Percentiles rank a stretch among this genome's conserved stretches.
phyloP scores from a whole-genome alignment of 2,329 filamentous ascomycete genomes.

The Myotisia sp. region DNA sequence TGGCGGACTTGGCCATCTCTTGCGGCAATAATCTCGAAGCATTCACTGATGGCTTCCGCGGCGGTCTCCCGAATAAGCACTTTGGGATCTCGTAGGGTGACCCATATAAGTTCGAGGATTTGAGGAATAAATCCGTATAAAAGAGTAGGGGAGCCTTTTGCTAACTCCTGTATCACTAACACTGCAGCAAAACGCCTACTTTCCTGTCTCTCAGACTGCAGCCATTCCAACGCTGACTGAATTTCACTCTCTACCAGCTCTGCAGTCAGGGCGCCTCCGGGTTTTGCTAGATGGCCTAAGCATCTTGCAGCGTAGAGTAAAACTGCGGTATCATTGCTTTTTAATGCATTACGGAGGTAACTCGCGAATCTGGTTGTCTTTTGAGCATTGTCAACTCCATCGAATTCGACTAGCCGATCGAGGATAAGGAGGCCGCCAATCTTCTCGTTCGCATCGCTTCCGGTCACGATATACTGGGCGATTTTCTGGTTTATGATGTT shows the following conservation, averaged over 20 bases:
- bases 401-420: slow-evolving; percentile 87
- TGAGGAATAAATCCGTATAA: slow-evolving; percentile 93
- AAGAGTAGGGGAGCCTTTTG: slow-evolving; percentile 81
- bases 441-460: slow-evolving; percentile 72
- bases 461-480: slow-evolving; percentile 63
- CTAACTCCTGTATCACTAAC: slow-evolving; percentile 76
- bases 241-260: slow-evolving; percentile 95
- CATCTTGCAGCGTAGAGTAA: slow-evolving; percentile 84
- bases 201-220: slow-evolving; percentile 88
- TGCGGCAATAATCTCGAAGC: slow-evolving; percentile 88
- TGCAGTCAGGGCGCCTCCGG: slow-evolving; percentile 83
- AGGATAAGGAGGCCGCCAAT: slow-evolving; percentile 85
- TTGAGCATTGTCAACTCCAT: slow-evolving; percentile 79
- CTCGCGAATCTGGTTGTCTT: slow-evolving; percentile 92
- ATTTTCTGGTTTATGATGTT: slow-evolving; percentile 52
- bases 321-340: slow-evolving; percentile 78
- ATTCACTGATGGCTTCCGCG: slow-evolving; percentile 83
- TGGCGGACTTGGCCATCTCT: slow-evolving; percentile 78
- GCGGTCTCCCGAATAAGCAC: slow-evolving; percentile 85
- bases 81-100: slow-evolving; percentile 75
- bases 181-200: slow-evolving; percentile 87
- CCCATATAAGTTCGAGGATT: slow-evolving; percentile 93
- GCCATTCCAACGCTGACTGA: slow-evolving; percentile 89
- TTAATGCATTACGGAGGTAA: slow-evolving; percentile 72
- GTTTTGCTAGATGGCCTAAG: slow-evolving; percentile 76